These are phyloP conservation scores for Aethionema arabicum DNA, from an alignment of 345 rosid species.

Conservation along the genomic window DNA sequence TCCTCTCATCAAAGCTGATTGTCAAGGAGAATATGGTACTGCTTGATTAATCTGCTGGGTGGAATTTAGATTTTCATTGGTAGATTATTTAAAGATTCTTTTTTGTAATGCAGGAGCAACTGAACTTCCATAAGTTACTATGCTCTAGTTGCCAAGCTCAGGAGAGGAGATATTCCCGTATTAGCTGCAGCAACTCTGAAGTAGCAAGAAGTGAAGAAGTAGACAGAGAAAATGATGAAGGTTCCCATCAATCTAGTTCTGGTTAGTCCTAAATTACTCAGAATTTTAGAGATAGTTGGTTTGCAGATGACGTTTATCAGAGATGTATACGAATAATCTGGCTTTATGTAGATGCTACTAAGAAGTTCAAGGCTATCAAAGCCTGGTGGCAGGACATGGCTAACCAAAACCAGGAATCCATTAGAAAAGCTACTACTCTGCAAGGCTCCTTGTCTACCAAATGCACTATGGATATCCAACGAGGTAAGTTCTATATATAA, in stretches of 20 bases:
- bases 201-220: slow-evolving; percentile 34
- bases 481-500: slow-evolving; percentile 44
- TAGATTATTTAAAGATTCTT: slow-evolving; percentile 19
- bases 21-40: slow-evolving; percentile 58
- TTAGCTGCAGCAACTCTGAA: slow-evolving; percentile 33
- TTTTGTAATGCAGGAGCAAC: slow-evolving; percentile 54
- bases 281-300: neutral
- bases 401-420: slow-evolving; percentile 45
- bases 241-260: slow-evolving; percentile 38
- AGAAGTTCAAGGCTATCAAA: slow-evolving; percentile 70
- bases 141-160: slow-evolving; percentile 63
- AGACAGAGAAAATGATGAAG: slow-evolving; percentile 43
- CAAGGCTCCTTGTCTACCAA: slow-evolving; percentile 37
- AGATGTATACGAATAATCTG: slow-evolving; percentile 8
- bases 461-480: slow-evolving; percentile 29
- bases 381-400: slow-evolving; percentile 97
- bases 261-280: neutral
- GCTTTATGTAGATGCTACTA: slow-evolving; percentile 57
- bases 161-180: slow-evolving; percentile 54
- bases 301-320: neutral
- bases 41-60: slow-evolving; percentile 20
- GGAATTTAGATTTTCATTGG: slow-evolving; percentile 15
- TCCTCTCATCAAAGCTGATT: slow-evolving; percentile 71
- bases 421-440: slow-evolving; percentile 37
- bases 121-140: slow-evolving; percentile 85